These are phyloP conservation scores for Sphagnum fallax DNA, from an alignment of 228 moss, liverwort and hornwort genomes.

Conservation along the genomic window DNA sequence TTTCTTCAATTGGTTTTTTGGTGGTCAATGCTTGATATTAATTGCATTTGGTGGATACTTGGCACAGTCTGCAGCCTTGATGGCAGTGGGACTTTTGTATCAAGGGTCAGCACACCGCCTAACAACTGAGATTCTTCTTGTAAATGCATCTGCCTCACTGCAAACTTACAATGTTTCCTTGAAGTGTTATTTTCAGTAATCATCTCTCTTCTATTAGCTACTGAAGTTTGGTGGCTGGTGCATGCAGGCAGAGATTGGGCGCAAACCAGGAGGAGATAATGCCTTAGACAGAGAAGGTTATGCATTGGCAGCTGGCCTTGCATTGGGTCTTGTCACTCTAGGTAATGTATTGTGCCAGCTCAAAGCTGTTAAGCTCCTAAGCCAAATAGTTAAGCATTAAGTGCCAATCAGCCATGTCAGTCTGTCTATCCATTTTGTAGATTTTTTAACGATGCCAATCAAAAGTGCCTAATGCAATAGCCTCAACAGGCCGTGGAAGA, in stretches of 20 bases:
- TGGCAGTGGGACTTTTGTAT: slow-evolving; percentile 91
- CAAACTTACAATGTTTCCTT: not conserved
- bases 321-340: slow-evolving; percentile 89
- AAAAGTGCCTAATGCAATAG: too few relatives aligned
- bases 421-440: too few relatives aligned
- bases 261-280: slow-evolving; percentile 91
- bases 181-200: not conserved
- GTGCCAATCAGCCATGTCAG: too few relatives aligned
- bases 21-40: too few relatives aligned
- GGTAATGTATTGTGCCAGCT: slow-evolving; percentile 13
- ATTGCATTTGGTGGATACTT: not conserved
- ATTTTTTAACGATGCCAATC: too few relatives aligned
- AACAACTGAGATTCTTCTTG: slow-evolving; percentile 93
- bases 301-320: slow-evolving; percentile 93
- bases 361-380: not conserved
- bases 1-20: too few relatives aligned
- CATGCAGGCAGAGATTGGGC: slow-evolving; percentile 76
- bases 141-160: slow-evolving; percentile 1
- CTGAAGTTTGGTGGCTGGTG: too few relatives aligned
- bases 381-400: not conserved
- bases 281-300: slow-evolving; percentile 88
- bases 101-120: slow-evolving; percentile 99
- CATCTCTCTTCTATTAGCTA: not conserved
- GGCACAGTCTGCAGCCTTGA: slow-evolving; percentile 71
- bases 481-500: slow-evolving; percentile 55